Percentiles rank a stretch among this genome's conserved stretches.
Evolutionary conservation across 208 protist genomes (phyloP).

Genomic region (Wallacemonas sp.): DNA sequence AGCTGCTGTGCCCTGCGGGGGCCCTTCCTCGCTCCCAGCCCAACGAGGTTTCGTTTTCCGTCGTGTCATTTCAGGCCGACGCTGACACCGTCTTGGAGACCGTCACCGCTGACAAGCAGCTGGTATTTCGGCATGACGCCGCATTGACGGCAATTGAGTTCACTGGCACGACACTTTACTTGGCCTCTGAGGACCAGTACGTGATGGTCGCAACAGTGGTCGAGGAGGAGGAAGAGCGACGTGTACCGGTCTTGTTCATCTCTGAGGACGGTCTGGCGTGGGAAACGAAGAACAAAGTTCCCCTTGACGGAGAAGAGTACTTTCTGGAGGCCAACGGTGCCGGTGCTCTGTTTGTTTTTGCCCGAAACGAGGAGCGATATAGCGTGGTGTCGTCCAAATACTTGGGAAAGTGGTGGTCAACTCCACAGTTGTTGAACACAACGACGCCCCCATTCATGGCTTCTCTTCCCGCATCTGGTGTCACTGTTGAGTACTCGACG

Average conservation of each 20-base stretch:
- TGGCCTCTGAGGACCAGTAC: slow-evolving; percentile 29
- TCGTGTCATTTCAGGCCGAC: slow-evolving; percentile 10
- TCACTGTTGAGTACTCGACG: slow-evolving; percentile 25
- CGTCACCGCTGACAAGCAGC: slow-evolving; percentile 8
- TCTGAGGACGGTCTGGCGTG: slow-evolving; percentile 45
- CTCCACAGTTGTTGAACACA: slow-evolving; percentile 27
- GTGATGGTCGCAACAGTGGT: slow-evolving; percentile 43
- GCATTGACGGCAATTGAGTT: slow-evolving; percentile 31
- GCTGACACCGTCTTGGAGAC: slow-evolving; percentile 1
- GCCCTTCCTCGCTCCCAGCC: slow-evolving; percentile 14
- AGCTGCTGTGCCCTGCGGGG: slow-evolving; percentile 46
- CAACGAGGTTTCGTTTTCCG: slow-evolving; percentile 11
- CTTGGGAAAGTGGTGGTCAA: slow-evolving; percentile 39
- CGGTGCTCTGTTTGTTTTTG: neutral
- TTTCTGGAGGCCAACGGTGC: neutral
- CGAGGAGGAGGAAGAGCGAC: slow-evolving; percentile 15
- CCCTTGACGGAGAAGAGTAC: slow-evolving; percentile 10
- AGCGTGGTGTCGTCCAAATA: slow-evolving; percentile 33
- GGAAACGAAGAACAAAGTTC: slow-evolving; percentile 22
- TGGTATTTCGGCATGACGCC: slow-evolving; percentile 20
- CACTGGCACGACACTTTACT: slow-evolving; percentile 36
- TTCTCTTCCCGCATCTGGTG: slow-evolving; percentile 18
- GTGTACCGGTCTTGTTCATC: neutral
- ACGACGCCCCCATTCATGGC: slow-evolving; percentile 27
- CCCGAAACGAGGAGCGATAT: neutral